Conservation (phyloP, 2,329 filamentous ascomycete genomes). For the Aspergillus novofumigatus region DNA sequence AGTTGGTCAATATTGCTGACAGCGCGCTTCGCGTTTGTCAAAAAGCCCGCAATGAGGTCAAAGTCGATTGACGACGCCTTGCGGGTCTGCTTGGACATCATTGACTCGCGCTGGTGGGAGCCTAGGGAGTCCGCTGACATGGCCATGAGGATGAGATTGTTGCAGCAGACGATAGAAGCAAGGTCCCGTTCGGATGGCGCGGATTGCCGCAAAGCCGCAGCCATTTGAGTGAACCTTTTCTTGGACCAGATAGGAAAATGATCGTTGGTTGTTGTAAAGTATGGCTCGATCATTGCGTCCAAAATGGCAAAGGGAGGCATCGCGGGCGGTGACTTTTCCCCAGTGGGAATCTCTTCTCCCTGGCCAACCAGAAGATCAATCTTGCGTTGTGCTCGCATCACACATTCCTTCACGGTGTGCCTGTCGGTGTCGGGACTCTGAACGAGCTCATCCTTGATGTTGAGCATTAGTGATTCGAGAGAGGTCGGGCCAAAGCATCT, state of each 20-base stretch:
- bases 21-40: not conserved
- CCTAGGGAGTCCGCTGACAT: not conserved
- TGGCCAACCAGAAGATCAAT: not conserved
- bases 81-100: not conserved
- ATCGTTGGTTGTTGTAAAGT: not conserved
- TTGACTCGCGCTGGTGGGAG: not conserved
- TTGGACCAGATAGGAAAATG: not conserved
- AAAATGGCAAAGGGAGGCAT: not conserved
- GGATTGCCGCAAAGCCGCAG: not conserved
- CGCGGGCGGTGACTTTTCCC: not conserved
- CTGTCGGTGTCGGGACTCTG: not conserved
- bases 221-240: not conserved
- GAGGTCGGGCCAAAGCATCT: not conserved
- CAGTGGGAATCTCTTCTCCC: not conserved
- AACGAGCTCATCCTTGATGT: not conserved
- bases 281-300: not conserved
- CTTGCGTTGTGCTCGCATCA: not conserved
- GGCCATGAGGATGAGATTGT: not conserved
- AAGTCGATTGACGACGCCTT: not conserved
- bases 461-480: not conserved
- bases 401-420: not conserved
- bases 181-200: not conserved
- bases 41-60: not conserved
- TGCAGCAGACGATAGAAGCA: not conserved
- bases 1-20: not conserved